Evolutionary conservation across 1,139 yeast species (phyloP), one percentile per base, ranked within the genome.

Genomic region (Arxiozyma telluris): DNA sequence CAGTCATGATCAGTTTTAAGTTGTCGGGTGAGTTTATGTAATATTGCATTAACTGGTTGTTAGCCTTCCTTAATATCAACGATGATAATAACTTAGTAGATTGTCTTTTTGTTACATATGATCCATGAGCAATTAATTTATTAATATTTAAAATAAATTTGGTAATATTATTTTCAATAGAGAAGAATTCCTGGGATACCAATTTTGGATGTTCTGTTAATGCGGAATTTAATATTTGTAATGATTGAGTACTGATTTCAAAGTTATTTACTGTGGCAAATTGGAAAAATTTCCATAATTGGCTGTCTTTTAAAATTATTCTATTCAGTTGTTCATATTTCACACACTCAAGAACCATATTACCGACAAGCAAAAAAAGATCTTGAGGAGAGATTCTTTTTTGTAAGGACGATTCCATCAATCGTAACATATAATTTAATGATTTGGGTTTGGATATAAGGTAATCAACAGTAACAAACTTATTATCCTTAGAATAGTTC

Each of bases 21-120:
- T 90, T 91, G 53, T 82, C 88, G 0, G 94, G 82, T 55, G 86
- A 85, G 62, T 83, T 87, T 57, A 90, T 88, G 68, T 90, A 93
- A 47, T 77, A 76, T 42, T 85, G 80, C 82, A 93, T 83, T 61
- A 88, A 80, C 51, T 72, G 74, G 64, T 82, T 87, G 70, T 90
- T 88, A 44, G 83, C 77, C 59, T 91, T 78, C 55, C 82, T 82
- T 55, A 88, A 76, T n/a, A 93, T 84, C 60, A 93, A 75, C 55
- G 84, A 87, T 23, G 87, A 81, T 59, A 91, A 75, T 44, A 93
- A 73, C 62, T 91, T 84, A 30, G 90, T 82, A 50, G 95, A 84
- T 70, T 93, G 98, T 58, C 98, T 80, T 66, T 90, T 89, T 5
- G 96, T 89, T 43, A 93, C 97, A 68, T 93, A 93, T 68, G 87